Base-by-base conservation (phyloP, 495 filamentous ascomycete genomes). In the Talaromyces trachyspermus region DNA sequence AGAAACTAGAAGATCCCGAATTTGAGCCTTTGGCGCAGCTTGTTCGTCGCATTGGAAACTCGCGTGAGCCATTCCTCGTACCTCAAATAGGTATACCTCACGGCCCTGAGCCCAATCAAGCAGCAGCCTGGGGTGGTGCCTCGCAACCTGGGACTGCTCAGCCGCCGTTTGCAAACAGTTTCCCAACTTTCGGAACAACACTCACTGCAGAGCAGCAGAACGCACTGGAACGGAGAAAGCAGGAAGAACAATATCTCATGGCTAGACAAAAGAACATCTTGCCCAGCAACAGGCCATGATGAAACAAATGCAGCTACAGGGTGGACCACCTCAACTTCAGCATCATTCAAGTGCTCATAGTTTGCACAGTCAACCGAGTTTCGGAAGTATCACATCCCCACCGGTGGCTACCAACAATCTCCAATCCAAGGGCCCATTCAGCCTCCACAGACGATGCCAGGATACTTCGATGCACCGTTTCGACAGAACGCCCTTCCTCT, bases 161-260 rank as follows among this genome's bases (percentile, higher is more conserved):
- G 49, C 92, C 92, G 40, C 92, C 92, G n/a, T 95, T 98, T 57
- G 88, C 90, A 8, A 85, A 79, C 48, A 88, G 86, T 45, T 97
- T 98, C 66, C 92, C 92, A 2, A 95, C 86, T 56, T 98, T 97
- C 59, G 92, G 92, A n/a, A 90, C 94, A 12, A 97, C 94, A 10
- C 70, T 98, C 53, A 97, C 92, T 2, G 92, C 92, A 0, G 89
- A 95, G 54, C 92, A 98, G 66, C 92, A 98, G 57, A 98, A 98
- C 63, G 91, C 92, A 12, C 71, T 98, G 8, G 92, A 98, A 62
- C 77, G 92, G 32, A 77, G 94, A 18, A 98, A 98, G 72, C 92
- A 98, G 60, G 92, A 98, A 58, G 92, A 98, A 59, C 92, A 98
- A 56, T 94, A 95, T 63, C 71, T 94, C 17, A 89, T 96, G 78